Conservation (phyloP, 495 filamentous ascomycete species). For the Aspergillus homomorphus region DNA sequence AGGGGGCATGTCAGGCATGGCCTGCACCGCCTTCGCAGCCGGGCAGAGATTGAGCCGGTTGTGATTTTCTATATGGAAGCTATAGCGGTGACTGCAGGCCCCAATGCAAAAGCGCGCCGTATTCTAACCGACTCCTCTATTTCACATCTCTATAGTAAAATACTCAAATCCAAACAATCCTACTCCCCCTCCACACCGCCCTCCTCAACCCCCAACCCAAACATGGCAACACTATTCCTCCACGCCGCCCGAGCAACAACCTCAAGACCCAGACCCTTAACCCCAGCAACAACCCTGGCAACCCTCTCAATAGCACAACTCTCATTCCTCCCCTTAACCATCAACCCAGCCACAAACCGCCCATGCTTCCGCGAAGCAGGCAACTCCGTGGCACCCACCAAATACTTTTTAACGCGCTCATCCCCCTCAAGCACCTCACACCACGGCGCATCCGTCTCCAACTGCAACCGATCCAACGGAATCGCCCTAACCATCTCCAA, state of each 20-base stretch:
- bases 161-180: too few species aligned
- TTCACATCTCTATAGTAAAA: too few species aligned
- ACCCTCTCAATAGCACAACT: slow-evolving; percentile 32
- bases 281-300: slow-evolving; percentile 28
- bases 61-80: too few species aligned
- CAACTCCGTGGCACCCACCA: slow-evolving; percentile 18
- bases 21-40: slow-evolving; percentile 29
- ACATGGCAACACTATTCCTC: slow-evolving; percentile 32
- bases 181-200: too few species aligned
- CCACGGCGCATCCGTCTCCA: slow-evolving; percentile 38
- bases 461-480: slow-evolving; percentile 26
- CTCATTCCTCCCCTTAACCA: slow-evolving; percentile 34
- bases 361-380: slow-evolving; percentile 26
- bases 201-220: slow-evolving; percentile 19
- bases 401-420: slow-evolving; percentile 19
- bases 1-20: slow-evolving; percentile 31
- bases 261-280: slow-evolving; percentile 26
- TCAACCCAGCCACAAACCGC: slow-evolving; percentile 28
- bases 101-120: too few species aligned
- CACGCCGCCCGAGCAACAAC: slow-evolving; percentile 29
- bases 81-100: too few species aligned
- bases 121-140: too few species aligned
- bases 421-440: slow-evolving; percentile 29
- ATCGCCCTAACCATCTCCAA: slow-evolving; percentile 29
- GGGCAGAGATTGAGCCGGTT: too few species aligned